phyloP scores from a whole-genome alignment of 1,139 yeast species.

The Zygosaccharomyces sapae region DNA sequence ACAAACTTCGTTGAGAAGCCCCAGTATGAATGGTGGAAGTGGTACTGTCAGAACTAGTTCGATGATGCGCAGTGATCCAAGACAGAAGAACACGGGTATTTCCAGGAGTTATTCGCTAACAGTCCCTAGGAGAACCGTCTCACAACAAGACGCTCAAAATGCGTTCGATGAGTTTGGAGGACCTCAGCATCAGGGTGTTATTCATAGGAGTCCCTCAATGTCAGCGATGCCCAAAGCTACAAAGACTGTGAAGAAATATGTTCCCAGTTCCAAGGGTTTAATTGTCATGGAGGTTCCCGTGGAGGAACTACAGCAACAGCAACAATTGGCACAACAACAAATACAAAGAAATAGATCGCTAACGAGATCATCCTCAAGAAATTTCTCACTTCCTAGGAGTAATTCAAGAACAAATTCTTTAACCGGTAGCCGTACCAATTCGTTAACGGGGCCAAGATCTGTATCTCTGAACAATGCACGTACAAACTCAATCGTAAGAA shows the following conservation, averaged over 20 bases:
- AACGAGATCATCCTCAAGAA: neutral
- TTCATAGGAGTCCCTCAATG: conserved; percentile 10
- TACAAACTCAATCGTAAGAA: neutral
- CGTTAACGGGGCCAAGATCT: neutral
- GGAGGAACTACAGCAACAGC: conserved; percentile 23
- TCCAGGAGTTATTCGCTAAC: neutral
- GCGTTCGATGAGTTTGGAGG: conserved; percentile 25
- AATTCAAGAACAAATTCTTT: conserved; percentile 3
- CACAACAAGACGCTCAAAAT: conserved; percentile 10
- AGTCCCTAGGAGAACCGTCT: neutral
- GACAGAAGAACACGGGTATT: neutral
- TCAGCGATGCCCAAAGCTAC: conserved; percentile 18
- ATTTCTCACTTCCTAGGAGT: neutral
- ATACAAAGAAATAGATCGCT: conserved; percentile 2
- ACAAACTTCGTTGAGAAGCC: conserved; percentile 7
- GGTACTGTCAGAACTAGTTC: conserved; percentile 3
- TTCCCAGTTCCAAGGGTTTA: conserved; percentile 46
- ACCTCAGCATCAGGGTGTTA: conserved; percentile 17
- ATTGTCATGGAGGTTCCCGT: conserved; percentile 45
- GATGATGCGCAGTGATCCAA: neutral
- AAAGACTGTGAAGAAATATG: conserved; percentile 41
- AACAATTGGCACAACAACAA: neutral
- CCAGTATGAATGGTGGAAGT: neutral
- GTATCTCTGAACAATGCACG: neutral
- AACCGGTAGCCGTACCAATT: conserved; percentile 1